phyloP scores from a whole-genome alignment of 2,329 filamentous ascomycete genomes.

The Calonectria leucothoes region DNA sequence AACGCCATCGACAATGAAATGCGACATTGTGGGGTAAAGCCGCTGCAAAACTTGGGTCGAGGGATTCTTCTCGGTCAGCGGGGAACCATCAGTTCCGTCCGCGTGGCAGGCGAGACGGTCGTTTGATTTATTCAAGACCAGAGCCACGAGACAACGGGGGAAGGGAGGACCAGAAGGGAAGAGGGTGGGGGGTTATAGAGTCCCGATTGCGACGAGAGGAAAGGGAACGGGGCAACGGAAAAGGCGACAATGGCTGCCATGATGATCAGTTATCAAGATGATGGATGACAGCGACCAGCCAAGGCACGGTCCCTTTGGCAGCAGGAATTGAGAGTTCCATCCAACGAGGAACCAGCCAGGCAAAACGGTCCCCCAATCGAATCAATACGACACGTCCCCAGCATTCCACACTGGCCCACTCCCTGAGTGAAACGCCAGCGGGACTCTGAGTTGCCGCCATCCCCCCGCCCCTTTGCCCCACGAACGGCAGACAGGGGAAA shows the following conservation, averaged over 20 bases:
- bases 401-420: neutral
- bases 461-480: no score
- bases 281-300: neutral
- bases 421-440: neutral
- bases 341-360: no score
- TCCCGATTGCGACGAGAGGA: neutral
- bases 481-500: neutral
- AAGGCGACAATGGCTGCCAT: neutral
- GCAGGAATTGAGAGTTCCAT: no score
- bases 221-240: no score
- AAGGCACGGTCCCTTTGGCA: neutral
- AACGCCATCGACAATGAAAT: constrained; percentile 37
- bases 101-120: neutral
- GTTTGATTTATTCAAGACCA: no score
- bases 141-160: neutral
- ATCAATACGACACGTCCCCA: neutral
- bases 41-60: neutral
- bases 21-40: neutral
- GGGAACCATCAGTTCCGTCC: neutral
- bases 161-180: neutral
- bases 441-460: neutral
- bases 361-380: no score
- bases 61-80: neutral
- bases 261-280: neutral
- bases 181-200: neutral